Evolutionary conservation across 2,329 filamentous ascomycete genomes (phyloP), one percentile per base, ranked within the genome.

Genomic region (Raffaelea ambrosiae): DNA sequence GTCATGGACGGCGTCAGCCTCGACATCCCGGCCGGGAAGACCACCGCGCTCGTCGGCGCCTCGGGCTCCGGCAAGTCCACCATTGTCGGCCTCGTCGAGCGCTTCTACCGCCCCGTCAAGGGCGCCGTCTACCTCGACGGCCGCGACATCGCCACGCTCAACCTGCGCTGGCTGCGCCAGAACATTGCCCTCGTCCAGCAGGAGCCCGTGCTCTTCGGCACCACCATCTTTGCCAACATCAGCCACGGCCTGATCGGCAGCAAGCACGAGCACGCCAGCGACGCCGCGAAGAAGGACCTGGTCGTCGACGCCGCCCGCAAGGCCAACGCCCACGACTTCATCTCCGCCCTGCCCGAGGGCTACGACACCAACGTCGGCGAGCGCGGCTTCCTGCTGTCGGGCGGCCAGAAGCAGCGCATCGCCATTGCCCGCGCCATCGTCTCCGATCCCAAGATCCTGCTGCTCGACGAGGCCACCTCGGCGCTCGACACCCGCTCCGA

Each of bases 341-440:
- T 98, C 55, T 77, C 72, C 5, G 67, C 75, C 13, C 76, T 97
- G 1, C 89, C 93, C 0, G 86, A 97, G 56, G 86, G 86, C 2
- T 97, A 97, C 58, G 79, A 95, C 55, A 97, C 93, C 0, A 83
- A 94, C 55, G 91, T 97, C n/a, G 93, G 93, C 48, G 89, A 97
- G 65, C 84, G 90, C 53, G 93, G 93, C 10, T 95, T 95, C 62
- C 69, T 96, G 46, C 74, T 98, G 9, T 95, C 88, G 48, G 93
- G 93, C 63, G 93, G 93, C 33, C 93, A 98, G 66, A 95, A 96
- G 65, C 93, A 97, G 66, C 87, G 93, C 57, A 94, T 97, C 60
- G 90, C 91, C 13, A 96, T 97, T 64, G 89, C 91, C 8, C 77
- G 89, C 59, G 90, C 90, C 36, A 79, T 96, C 48, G 88, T 96